Base-by-base conservation (phyloP, 2,329 filamentous ascomycete species). In the Penicillium sp. region DNA sequence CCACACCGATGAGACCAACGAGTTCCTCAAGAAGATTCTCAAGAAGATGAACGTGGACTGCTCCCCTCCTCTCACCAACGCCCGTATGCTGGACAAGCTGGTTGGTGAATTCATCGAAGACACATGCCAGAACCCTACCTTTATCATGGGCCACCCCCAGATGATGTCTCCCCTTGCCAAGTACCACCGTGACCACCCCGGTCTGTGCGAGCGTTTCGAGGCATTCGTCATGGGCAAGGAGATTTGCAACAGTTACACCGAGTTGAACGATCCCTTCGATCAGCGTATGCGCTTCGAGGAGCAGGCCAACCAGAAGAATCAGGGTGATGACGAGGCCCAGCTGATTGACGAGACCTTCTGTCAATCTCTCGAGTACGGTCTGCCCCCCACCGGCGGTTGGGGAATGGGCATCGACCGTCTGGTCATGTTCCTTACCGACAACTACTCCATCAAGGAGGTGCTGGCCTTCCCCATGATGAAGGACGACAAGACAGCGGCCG, bases 381-480 rank as follows among this genome's bases (percentile, higher is more conserved):
- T 99, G 53, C 92, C 94, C 5, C 94, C 94, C 0, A 99, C 94
- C 1, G 94, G 90, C 72, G 94, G 94, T 44, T 99, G 89, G 88
- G 94, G 92, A 61, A 90, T 97, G 83, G 94, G 94, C 59, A 94
- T 96, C 62, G 92, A 97, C 77, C 86, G 92, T 54, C 77, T 95
- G 73, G 88, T 91, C 72, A 95, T 95, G 91, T 95, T 95, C 82
- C 77, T 97, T 73, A 96, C 92, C 44, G 85, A 97, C 75, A 89
- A 96, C 77, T 94, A 95, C 78, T 89, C 84, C 63, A 99, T 99
- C 73, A 92, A 94, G 76, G 94, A 99, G 76, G 92, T 97, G 3
- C 77, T 97, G 57, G 86, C 92, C 8, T 99, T 99, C 84, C 94
- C 94, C 10, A 92, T 96, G 77, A 96, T 99, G 90, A 96, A 95